These are phyloP conservation scores for Ambrosia artemisiifolia DNA, from an alignment of 129 eudicot species.

Conservation along the genomic window DNA sequence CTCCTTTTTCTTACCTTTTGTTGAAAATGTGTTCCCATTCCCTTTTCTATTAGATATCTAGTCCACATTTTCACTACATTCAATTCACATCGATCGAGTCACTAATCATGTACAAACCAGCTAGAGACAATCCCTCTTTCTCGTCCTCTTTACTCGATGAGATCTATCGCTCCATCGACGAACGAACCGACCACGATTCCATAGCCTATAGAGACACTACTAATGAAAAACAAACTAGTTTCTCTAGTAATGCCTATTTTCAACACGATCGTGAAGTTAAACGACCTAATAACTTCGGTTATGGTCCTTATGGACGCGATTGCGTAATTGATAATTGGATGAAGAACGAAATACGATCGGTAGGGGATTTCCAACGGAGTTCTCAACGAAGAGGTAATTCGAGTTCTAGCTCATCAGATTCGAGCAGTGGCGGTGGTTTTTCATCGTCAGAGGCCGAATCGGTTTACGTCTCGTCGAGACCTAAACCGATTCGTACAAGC, in stretches of 20 bases:
- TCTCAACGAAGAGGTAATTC: conserved; percentile 24
- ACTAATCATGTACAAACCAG: conserved; percentile 24
- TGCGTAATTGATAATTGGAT: conserved; percentile 56
- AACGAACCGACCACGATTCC: conserved; percentile 26
- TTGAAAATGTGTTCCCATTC: conserved; percentile 26
- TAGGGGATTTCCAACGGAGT: conserved; percentile 23
- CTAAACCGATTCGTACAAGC: conserved; percentile 59
- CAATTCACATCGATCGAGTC: not conserved
- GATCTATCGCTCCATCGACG: conserved; percentile 77
- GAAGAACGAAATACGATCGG: conserved; percentile 45
- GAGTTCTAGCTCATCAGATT: conserved; percentile 73
- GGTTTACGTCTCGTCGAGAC: conserved; percentile 29
- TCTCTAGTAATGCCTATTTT: not conserved
- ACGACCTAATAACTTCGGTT: not conserved
- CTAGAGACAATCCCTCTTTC: conserved; percentile 54
- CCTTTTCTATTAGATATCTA: not conserved
- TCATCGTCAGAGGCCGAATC: conserved; percentile 67
- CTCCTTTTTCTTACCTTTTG: not conserved
- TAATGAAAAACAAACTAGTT: conserved; percentile 27
- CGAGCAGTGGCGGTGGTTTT: conserved; percentile 56
- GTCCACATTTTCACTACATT: not conserved
- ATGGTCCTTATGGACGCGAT: not conserved
- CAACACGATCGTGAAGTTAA: not conserved
- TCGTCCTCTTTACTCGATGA: conserved; percentile 81
- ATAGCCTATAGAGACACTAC: conserved; percentile 17